Base-by-base conservation (phyloP, 2,329 filamentous ascomycete genomes). In the Pestalotiopsis sp. region DNA sequence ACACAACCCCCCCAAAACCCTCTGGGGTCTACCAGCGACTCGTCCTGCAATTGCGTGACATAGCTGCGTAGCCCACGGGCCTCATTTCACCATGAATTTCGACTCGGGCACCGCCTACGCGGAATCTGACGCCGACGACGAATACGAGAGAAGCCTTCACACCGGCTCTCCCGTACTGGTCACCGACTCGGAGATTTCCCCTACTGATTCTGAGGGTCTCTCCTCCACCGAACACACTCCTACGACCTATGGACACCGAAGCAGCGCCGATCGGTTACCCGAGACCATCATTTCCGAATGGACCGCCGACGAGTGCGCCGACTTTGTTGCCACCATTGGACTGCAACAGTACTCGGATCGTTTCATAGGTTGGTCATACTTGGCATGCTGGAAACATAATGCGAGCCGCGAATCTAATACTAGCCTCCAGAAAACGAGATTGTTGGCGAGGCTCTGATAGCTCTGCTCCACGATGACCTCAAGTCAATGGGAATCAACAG, bases 401-500 rank as follows among this genome's bases (percentile, higher is more conserved):
- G 1, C 9, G 27, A 62, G 59, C 59, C 57, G 27, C 38, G 61
- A 5, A 11, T 52, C 61, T 17, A 13, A 27, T 4, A 38, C 62
- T 57, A 31, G 56, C 41, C 79, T 52, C 3, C 17, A 96, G 96
- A 98, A 77, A 97, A 99, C 78, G 94, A 94, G 72, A 97, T 99
- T 74, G 92, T 95, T 49, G 96, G 96, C 72, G 94, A 98, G 79
- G 95, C 93, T 66, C 85, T 99, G 71, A 90, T 97, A 68, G 93
- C 93, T 56, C 84, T 99, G 72, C 92, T 93, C 72, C 96, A 98
- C 78, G 93, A 97, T 68, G 95, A 98, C 78, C 85, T 99, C 75
- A 97, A 97, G 81, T 94, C 97, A 78, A 95, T 98, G 91, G 95
- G 95, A 62, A 93, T 99, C 72, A 85, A 86, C 71, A 98, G 95